Evolutionary conservation across 2,329 filamentous ascomycete genomes (phyloP).

Genomic region (Pseudocercospora cruenta): DNA sequence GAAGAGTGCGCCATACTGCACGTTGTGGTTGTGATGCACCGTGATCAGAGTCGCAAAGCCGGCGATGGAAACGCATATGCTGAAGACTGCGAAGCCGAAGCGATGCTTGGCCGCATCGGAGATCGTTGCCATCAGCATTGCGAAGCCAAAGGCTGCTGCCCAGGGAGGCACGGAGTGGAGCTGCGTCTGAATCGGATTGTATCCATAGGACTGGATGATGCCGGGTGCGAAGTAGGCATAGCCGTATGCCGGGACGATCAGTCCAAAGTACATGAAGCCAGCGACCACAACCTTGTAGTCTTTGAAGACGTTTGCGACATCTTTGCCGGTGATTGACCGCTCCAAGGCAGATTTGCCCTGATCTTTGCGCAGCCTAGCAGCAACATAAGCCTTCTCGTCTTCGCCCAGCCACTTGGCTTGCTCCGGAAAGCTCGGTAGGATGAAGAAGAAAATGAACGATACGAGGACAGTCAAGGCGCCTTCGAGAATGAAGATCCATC

Average conservation of each 20-base stretch:
- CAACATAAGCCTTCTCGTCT: slow-evolving; percentile 52
- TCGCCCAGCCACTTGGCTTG: slow-evolving; percentile 52
- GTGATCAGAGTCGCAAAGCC: slow-evolving; percentile 64
- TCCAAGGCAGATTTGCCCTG: slow-evolving; percentile 53
- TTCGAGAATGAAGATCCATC: slow-evolving; percentile 76
- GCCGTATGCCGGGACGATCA: slow-evolving; percentile 47
- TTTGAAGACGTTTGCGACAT: slow-evolving; percentile 52
- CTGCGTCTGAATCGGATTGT: slow-evolving; percentile 58
- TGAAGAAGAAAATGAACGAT: slow-evolving; percentile 52
- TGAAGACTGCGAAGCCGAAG: slow-evolving; percentile 70
- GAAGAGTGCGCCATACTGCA: slow-evolving; percentile 74
- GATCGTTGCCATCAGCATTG: slow-evolving; percentile 71
- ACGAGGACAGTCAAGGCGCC: slow-evolving; percentile 51
- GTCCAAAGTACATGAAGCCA: slow-evolving; percentile 57
- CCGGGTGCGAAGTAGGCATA: slow-evolving; percentile 39
- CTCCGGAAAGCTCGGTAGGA: slow-evolving; percentile 55
- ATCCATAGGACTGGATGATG: slow-evolving; percentile 55
- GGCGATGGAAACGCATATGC: slow-evolving; percentile 69
- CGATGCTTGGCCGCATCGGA: slow-evolving; percentile 76
- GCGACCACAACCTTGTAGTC: slow-evolving; percentile 54
- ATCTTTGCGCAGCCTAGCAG: slow-evolving; percentile 51
- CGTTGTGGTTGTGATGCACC: slow-evolving; percentile 35
- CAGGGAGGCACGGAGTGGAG: slow-evolving; percentile 62
- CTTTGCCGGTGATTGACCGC: slow-evolving; percentile 46
- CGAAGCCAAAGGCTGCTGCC: slow-evolving; percentile 76